phyloP scores from a whole-genome alignment of 306 rosid species.

The Carpinus fangiana region DNA sequence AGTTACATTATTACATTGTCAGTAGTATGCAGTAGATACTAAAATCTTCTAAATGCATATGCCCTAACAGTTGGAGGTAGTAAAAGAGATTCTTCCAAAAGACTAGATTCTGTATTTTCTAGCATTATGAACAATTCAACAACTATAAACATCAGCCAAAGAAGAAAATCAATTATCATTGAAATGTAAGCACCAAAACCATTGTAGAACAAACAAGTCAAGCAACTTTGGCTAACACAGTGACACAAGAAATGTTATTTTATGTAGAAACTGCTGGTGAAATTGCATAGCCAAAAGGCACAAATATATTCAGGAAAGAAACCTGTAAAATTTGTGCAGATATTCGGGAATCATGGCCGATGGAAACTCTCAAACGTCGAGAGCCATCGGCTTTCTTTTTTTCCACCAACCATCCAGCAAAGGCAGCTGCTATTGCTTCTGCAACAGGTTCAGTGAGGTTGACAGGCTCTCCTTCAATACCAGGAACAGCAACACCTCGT shows the following conservation, averaged over 20 bases:
- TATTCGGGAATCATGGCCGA: slow-evolving; percentile 92
- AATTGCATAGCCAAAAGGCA: slow-evolving; percentile 5
- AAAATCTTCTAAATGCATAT: slow-evolving; percentile 10
- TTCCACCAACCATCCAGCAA: slow-evolving; percentile 83
- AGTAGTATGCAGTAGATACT: slow-evolving; percentile 21
- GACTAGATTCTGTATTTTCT: slow-evolving; percentile 20
- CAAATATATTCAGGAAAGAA: slow-evolving; percentile 11
- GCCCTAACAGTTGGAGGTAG: slow-evolving; percentile 17
- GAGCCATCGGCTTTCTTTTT: slow-evolving; percentile 72
- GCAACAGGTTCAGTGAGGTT: slow-evolving; percentile 85
- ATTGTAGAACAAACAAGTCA: neutral
- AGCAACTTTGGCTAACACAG: neutral
- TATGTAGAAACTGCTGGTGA: neutral
- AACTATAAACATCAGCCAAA: slow-evolving; percentile 12
- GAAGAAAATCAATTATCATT: neutral
- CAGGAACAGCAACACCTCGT: slow-evolving; percentile 90
- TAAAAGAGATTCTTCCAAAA: slow-evolving; percentile 14
- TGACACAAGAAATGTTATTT: slow-evolving; percentile 14
- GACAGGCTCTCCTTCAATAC: slow-evolving; percentile 85
- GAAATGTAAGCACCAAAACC: neutral
- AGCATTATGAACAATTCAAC: slow-evolving; percentile 9
- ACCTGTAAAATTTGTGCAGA: slow-evolving; percentile 84
- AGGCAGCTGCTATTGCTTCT: slow-evolving; percentile 89
- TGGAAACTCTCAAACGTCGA: slow-evolving; percentile 61
- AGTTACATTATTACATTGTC: slow-evolving; percentile 32